A percentile compares a stretch with the other conserved stretches of the same genome.
Evolutionary conservation across 306 rosid species (phyloP).

Genomic region (Prunus campanulata): DNA sequence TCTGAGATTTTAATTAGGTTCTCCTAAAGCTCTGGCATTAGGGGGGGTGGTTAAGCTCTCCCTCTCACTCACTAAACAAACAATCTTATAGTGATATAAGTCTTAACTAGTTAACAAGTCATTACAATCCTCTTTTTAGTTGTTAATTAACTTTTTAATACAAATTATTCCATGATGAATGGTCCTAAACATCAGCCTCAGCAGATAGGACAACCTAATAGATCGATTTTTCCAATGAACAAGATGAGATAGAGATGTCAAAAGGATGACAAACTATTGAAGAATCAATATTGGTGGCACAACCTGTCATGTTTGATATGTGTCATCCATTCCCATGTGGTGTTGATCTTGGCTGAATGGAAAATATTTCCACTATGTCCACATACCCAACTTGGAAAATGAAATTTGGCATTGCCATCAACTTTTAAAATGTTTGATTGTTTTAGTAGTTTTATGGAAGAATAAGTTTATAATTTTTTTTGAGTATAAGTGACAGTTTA

Average conservation of each 20-base stretch:
- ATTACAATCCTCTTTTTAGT: not conserved
- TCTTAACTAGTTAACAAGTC: not conserved
- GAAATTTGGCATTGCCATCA: not conserved
- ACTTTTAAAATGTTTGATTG: no score
- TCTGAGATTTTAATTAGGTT: not conserved
- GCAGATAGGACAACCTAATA: constrained; percentile 4
- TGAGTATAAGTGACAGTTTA: no score
- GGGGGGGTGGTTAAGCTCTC: not conserved
- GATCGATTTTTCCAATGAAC: constrained; percentile 2
- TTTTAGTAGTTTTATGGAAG: no score
- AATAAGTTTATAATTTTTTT: no score
- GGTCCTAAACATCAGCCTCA: not conserved
- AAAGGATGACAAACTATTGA: constrained; percentile 7
- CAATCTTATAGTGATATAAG: not conserved
- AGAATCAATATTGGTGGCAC: not conserved
- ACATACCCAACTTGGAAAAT: constrained; percentile 14
- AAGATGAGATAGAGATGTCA: not conserved
- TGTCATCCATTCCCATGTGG: constrained; percentile 3
- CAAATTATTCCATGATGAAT: constrained; percentile 19
- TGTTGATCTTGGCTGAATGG: not conserved
- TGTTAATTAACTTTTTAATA: constrained; percentile 11
- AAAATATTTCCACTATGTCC: not conserved
- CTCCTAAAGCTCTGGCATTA: not conserved
- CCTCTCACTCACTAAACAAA: constrained; percentile 1
- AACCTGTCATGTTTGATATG: constrained; percentile 1